A percentile compares a stretch with the other conserved stretches of the same genome.
These are phyloP conservation scores for Venturia effusa DNA, from an alignment of 2,329 filamentous ascomycete species.

Conservation along the genomic window DNA sequence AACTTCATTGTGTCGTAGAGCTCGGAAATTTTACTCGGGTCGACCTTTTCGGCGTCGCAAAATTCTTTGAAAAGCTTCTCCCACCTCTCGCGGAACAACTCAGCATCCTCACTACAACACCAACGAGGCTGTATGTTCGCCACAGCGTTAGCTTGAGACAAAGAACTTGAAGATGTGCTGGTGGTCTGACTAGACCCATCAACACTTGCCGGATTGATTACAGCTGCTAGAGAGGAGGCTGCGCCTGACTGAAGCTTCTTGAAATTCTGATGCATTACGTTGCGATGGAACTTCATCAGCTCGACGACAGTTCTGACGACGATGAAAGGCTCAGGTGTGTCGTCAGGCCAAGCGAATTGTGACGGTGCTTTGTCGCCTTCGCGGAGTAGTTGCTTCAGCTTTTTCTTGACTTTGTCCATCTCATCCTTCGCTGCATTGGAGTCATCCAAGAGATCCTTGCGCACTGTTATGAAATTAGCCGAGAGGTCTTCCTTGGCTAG, in stretches of 20 bases:
- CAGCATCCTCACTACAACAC: slow-evolving; percentile 93
- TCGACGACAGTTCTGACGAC: slow-evolving; percentile 88
- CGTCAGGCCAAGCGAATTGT: slow-evolving; percentile 96
- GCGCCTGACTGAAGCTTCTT: slow-evolving; percentile 58
- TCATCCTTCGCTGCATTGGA: slow-evolving; percentile 98
- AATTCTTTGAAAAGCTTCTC: slow-evolving; percentile 97
- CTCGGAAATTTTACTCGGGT: slow-evolving; percentile 97
- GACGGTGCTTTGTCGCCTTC: slow-evolving; percentile 89
- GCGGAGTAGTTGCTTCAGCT: slow-evolving; percentile 82
- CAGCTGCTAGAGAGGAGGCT: slow-evolving; percentile 38
- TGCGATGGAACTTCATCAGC: slow-evolving; percentile 93
- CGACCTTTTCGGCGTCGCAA: slow-evolving; percentile 92
- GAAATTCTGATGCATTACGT: slow-evolving; percentile 93
- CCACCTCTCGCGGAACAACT: slow-evolving; percentile 93
- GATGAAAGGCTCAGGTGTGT: slow-evolving; percentile 86
- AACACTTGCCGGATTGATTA: slow-evolving; percentile 2
- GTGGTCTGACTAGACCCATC: background rate
- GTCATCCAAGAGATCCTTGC: slow-evolving; percentile 91
- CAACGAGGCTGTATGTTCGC: slow-evolving; percentile 70
- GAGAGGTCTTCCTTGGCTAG: slow-evolving; percentile 76
- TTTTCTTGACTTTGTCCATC: slow-evolving; percentile 99
- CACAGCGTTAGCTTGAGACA: slow-evolving; percentile 27
- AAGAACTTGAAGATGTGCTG: background rate
- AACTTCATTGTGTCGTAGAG: slow-evolving; percentile 99
- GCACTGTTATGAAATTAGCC: slow-evolving; percentile 76